phyloP scores from a whole-genome alignment of 192 early-diverging fungal genomes.

The Gamsiella multidivaricata region DNA sequence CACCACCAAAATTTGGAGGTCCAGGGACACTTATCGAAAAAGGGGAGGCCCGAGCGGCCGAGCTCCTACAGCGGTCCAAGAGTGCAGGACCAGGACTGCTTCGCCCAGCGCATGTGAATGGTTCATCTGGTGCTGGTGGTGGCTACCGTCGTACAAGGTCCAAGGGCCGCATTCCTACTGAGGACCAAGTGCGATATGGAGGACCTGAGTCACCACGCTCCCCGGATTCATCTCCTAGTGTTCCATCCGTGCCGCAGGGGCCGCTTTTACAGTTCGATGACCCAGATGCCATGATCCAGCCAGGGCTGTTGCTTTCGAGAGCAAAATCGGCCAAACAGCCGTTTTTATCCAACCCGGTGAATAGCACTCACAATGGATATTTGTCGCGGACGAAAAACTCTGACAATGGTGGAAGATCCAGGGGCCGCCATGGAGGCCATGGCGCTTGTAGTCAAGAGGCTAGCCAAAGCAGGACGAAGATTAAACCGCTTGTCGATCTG shows the following conservation, averaged over 20 bases:
- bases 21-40: slow-evolving; percentile 43
- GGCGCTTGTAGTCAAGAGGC: background rate
- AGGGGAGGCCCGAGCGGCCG: slow-evolving; percentile 28
- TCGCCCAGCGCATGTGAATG: slow-evolving; percentile 11
- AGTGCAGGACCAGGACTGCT: slow-evolving; percentile 41
- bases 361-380: background rate
- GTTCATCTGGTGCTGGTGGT: background rate
- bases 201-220: slow-evolving; percentile 12
- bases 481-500: slow-evolving; percentile 35
- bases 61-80: slow-evolving; percentile 26
- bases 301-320: slow-evolving; percentile 38
- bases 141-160: slow-evolving; percentile 18
- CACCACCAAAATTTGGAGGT: slow-evolving; percentile 36
- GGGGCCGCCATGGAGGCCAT: background rate
- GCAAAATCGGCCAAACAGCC: slow-evolving; percentile 25
- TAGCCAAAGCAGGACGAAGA: slow-evolving; percentile 4
- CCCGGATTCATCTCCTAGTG: background rate
- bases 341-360: background rate
- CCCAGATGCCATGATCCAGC: slow-evolving; percentile 46
- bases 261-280: slow-evolving; percentile 38
- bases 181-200: slow-evolving; percentile 13
- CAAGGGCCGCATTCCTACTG: slow-evolving; percentile 31
- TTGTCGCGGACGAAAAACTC: background rate
- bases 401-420: background rate
- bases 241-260: slow-evolving; percentile 21